These are phyloP conservation scores for Nigrospora oryzae DNA, from an alignment of 2,329 filamentous ascomycete species.

Conservation along the genomic window DNA sequence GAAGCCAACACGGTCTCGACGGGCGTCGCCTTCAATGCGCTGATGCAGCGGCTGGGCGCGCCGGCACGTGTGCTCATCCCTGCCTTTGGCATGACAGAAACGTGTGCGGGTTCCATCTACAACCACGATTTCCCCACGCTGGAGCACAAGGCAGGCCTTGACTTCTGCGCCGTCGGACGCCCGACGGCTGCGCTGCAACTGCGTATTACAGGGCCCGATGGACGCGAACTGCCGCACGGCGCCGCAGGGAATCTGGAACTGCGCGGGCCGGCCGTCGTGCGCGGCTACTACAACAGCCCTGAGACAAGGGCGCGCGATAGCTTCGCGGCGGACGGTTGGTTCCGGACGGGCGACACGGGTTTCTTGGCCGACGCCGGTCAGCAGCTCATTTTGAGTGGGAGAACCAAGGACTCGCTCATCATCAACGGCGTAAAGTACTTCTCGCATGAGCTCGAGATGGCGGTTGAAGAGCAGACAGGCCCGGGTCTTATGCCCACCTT, in stretches of 20 bases:
- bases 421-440: slow-evolving; percentile 1
- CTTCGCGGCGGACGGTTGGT: background rate
- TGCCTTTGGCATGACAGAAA: slow-evolving; percentile 6
- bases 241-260: background rate
- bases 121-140: slow-evolving; percentile 1
- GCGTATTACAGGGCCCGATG: background rate
- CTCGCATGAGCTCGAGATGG: background rate
- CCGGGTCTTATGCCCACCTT: background rate
- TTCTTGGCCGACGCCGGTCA: background rate
- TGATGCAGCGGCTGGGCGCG: background rate
- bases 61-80: background rate
- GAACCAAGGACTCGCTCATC: slow-evolving; percentile 1
- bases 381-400: background rate
- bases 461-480: background rate
- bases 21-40: slow-evolving; percentile 2
- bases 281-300: background rate
- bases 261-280: background rate
- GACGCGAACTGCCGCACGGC: background rate
- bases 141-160: background rate
- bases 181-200: background rate
- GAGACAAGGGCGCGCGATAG: background rate
- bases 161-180: slow-evolving; percentile 2
- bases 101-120: slow-evolving; percentile 5
- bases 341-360: background rate
- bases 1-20: slow-evolving; percentile 3